phyloP scores from a whole-genome alignment of 306 rosid species.

The Hippophae rhamnoides region DNA sequence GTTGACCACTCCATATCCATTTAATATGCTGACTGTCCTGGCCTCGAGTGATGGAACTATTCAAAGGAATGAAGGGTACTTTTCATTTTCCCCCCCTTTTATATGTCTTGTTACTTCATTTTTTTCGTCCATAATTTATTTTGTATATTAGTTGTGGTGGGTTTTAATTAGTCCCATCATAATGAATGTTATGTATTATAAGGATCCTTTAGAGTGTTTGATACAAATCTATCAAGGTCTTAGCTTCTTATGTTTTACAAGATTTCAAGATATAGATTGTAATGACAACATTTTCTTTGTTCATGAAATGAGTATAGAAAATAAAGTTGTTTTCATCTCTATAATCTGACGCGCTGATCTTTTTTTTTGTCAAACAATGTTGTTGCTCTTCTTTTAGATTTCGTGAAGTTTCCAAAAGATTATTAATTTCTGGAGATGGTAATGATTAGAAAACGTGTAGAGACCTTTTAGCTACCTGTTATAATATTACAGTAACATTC shows the following conservation, averaged over 20 bases:
- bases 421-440: background rate
- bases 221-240: slow-evolving; percentile 17
- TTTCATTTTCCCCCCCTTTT: slow-evolving; percentile 8
- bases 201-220: slow-evolving; percentile 24
- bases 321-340: slow-evolving; percentile 13
- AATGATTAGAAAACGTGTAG: background rate
- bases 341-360: background rate
- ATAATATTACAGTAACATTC: background rate
- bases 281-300: slow-evolving; percentile 15
- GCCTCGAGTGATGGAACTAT: slow-evolving; percentile 24
- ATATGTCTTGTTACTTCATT: slow-evolving; percentile 18
- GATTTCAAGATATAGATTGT: slow-evolving; percentile 21
- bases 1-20: slow-evolving; percentile 14
- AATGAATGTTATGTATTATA: slow-evolving; percentile 20
- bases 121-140: slow-evolving; percentile 22
- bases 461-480: background rate
- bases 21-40: slow-evolving; percentile 22
- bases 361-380: background rate
- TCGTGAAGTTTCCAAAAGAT: background rate
- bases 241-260: slow-evolving; percentile 18
- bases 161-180: slow-evolving; percentile 22
- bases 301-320: slow-evolving; percentile 15
- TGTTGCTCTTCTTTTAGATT: background rate
- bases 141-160: slow-evolving; percentile 29
- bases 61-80: slow-evolving; percentile 23